Evolutionary conservation across 2,329 filamentous ascomycete species (phyloP).

Genomic region (Ramularia collo-cygni): DNA sequence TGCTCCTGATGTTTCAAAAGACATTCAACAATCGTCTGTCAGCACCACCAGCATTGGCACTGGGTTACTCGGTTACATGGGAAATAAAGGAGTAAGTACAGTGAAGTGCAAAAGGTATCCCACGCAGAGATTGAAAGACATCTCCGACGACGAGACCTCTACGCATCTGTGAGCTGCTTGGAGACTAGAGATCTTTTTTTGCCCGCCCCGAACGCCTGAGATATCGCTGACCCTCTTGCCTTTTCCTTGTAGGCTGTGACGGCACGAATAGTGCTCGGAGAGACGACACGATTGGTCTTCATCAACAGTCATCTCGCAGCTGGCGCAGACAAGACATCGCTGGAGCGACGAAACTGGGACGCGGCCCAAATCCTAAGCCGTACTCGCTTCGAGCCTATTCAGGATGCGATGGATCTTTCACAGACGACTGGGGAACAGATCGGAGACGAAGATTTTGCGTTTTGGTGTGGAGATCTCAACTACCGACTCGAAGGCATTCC

Average conservation of each 20-base stretch:
- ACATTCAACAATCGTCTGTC: constrained; percentile 72
- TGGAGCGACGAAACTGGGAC: constrained; percentile 89
- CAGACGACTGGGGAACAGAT: constrained; percentile 57
- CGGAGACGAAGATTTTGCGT: constrained; percentile 85
- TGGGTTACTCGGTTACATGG: constrained; percentile 84
- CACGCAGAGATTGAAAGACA: too few relatives aligned
- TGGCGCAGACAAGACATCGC: constrained; percentile 66
- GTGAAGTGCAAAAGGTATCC: too few relatives aligned
- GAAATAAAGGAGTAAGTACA: constrained; percentile 97
- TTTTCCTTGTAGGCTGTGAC: too few relatives aligned
- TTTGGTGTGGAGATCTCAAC: constrained; percentile 96
- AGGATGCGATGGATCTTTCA: constrained; percentile 56
- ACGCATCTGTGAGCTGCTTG: too few relatives aligned
- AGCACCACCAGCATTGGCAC: constrained; percentile 81
- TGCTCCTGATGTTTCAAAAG: constrained; percentile 65
- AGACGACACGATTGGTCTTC: constrained; percentile 83
- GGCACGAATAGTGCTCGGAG: constrained; percentile 75
- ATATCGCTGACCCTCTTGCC: too few relatives aligned
- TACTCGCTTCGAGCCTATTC: constrained; percentile 70
- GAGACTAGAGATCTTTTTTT: too few relatives aligned
- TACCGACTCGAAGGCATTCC: constrained; percentile 85
- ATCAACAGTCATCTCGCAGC: constrained; percentile 88
- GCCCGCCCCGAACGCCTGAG: too few relatives aligned
- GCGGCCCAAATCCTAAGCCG: constrained; percentile 68
- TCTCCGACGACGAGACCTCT: too few relatives aligned